These are phyloP conservation scores for Fusarium sacchari DNA, from an alignment of 2,329 filamentous ascomycete genomes.

Conservation along the genomic window DNA sequence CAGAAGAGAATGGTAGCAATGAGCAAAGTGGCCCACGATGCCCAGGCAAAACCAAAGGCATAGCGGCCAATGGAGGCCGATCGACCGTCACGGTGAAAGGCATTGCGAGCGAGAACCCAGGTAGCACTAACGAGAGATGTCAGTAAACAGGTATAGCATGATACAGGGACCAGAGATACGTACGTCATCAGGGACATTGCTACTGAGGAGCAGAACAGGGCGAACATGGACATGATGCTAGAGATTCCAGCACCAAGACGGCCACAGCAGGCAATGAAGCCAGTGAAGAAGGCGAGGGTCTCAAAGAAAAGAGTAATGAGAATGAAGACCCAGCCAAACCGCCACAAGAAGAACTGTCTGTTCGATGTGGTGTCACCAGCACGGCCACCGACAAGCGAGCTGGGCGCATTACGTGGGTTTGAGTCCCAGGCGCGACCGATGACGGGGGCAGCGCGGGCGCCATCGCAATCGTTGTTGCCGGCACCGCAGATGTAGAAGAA, in stretches of 20 bases:
- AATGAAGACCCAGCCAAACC: conserved; percentile 93
- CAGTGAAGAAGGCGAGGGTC: conserved; percentile 71
- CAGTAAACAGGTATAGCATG: conserved; percentile 1
- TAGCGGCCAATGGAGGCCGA: conserved; percentile 71
- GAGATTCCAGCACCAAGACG: conserved; percentile 76
- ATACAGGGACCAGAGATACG: conserved; percentile 45
- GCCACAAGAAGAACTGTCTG: conserved; percentile 83
- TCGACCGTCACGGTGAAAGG: conserved; percentile 66
- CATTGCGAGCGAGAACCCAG: conserved; percentile 76
- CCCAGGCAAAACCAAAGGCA: conserved; percentile 83
- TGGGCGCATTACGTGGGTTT: conserved; percentile 56
- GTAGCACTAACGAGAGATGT: conserved; percentile 53
- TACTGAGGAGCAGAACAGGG: conserved; percentile 75
- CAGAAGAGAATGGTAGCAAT: conserved; percentile 75
- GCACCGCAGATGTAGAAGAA: conserved; percentile 85
- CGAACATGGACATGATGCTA: conserved; percentile 64
- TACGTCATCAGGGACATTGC: conserved; percentile 81
- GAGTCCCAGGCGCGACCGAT: conserved; percentile 76
- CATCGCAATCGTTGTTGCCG: conserved; percentile 71
- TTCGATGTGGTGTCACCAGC: conserved; percentile 64
- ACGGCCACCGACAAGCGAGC: conserved; percentile 60
- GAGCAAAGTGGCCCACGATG: conserved; percentile 71
- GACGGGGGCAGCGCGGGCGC: conserved; percentile 69
- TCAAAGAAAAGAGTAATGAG: conserved; percentile 86
- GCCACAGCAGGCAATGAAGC: conserved; percentile 75